Evolutionary conservation across 306 rosid genomes (phyloP).

Genomic region (Herpetospermum pedunculosum): DNA sequence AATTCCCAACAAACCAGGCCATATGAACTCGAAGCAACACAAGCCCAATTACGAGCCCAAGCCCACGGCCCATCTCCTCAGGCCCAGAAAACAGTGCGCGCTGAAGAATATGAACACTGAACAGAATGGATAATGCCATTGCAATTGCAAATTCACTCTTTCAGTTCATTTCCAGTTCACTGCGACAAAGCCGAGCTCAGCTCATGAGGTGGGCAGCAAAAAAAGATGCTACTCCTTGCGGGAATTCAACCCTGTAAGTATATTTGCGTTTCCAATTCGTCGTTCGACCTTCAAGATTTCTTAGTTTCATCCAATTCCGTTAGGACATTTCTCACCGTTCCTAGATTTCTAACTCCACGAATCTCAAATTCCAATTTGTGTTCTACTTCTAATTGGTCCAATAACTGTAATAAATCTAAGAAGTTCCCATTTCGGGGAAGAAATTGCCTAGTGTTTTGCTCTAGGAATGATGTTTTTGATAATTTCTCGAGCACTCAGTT

Average conservation of each 20-base stretch:
- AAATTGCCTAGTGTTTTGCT: slow-evolving; percentile 38
- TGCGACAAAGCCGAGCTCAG: slow-evolving; percentile 17
- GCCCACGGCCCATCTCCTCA: not conserved
- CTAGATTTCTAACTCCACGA: slow-evolving; percentile 11
- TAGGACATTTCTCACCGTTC: slow-evolving; percentile 1
- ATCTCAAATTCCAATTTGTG: slow-evolving; percentile 13
- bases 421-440: slow-evolving; percentile 24
- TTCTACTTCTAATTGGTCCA: slow-evolving; percentile 13
- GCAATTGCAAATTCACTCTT: not conserved
- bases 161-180: not conserved
- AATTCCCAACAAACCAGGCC: not conserved
- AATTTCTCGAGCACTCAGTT: slow-evolving; percentile 42
- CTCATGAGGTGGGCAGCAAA: slow-evolving; percentile 33
- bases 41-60: not conserved
- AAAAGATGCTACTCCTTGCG: slow-evolving; percentile 36
- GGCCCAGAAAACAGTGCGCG: not conserved
- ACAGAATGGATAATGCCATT: not conserved
- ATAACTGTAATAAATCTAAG: slow-evolving; percentile 16
- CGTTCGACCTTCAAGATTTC: slow-evolving; percentile 5
- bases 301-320: slow-evolving; percentile 12
- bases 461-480: slow-evolving; percentile 39
- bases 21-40: not conserved
- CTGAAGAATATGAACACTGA: not conserved
- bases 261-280: slow-evolving; percentile 17
- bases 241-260: slow-evolving; percentile 43